A percentile compares a stretch with the other conserved stretches of the same genome.
Conservation (phyloP, 768 basidiomycete species). For the Tulasnella sp. region DNA sequence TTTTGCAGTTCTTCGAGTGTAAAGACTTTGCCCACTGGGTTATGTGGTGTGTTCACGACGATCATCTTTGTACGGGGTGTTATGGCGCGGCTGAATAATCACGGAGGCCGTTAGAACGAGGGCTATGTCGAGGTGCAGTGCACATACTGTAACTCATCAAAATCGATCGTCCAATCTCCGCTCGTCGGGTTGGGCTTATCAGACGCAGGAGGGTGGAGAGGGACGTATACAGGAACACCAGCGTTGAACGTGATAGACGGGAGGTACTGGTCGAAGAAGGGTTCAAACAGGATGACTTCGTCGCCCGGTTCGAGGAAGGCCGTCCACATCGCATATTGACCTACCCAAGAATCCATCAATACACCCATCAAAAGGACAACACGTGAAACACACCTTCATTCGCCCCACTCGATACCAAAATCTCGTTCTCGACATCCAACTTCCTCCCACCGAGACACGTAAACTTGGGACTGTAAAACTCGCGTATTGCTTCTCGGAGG, state of each 20-base stretch:
- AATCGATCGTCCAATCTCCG: slow-evolving; percentile 79
- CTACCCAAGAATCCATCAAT: slow-evolving; percentile 31
- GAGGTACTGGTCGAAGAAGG: slow-evolving; percentile 93
- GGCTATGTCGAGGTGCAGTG: not conserved
- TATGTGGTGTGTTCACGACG: slow-evolving; percentile 92
- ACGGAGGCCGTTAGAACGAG: not conserved
- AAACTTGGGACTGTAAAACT: slow-evolving; percentile 50
- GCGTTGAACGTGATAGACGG: slow-evolving; percentile 90
- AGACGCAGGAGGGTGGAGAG: slow-evolving; percentile 71
- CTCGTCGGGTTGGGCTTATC: slow-evolving; percentile 40
- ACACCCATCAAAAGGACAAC: not conserved
- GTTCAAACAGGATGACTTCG: slow-evolving; percentile 98
- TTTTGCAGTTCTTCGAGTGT: slow-evolving; percentile 65
- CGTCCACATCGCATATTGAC: slow-evolving; percentile 85
- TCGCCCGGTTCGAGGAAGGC: slow-evolving; percentile 88
- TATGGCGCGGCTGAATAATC: slow-evolving; percentile 48
- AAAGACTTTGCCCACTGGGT: slow-evolving; percentile 98
- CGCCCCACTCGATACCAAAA: slow-evolving; percentile 89
- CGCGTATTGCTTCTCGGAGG: slow-evolving; percentile 75
- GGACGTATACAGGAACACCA: slow-evolving; percentile 86
- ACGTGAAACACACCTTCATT: slow-evolving; percentile 63
- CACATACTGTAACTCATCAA: slow-evolving; percentile 69
- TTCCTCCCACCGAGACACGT: slow-evolving; percentile 59
- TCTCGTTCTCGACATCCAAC: slow-evolving; percentile 75
- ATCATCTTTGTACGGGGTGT: slow-evolving; percentile 89